Evolutionary conservation across 257 asterid species (phyloP).

Genomic region (Solanum dulcamara): DNA sequence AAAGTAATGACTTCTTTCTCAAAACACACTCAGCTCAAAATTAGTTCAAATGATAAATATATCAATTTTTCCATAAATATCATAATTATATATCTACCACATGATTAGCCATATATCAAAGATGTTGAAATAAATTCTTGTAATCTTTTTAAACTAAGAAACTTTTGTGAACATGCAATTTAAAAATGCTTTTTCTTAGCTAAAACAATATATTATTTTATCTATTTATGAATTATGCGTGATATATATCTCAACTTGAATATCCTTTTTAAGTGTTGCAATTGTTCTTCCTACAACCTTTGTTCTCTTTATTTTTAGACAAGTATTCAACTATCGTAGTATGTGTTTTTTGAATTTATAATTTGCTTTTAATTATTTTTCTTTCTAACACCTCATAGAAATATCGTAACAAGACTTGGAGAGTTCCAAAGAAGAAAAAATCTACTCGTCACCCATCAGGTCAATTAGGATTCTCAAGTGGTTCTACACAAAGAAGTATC

Average conservation of each 20-base stretch:
- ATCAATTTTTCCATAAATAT: neutral
- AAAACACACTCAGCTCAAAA: neutral
- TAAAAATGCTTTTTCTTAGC: neutral
- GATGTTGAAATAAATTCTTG: neutral
- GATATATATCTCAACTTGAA: neutral
- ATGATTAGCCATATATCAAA: neutral
- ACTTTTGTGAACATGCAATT: neutral
- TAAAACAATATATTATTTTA: neutral
- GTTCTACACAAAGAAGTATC: neutral
- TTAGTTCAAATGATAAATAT: neutral
- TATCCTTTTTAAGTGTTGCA: neutral
- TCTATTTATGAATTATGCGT: too few species aligned
- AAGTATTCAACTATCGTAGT: neutral
- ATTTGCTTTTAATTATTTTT: too few species aligned
- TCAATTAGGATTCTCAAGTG: neutral
- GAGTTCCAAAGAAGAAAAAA: neutral
- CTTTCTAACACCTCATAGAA: conserved; percentile 1
- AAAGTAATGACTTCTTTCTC: neutral
- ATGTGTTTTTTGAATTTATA: neutral
- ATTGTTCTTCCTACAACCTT: neutral
- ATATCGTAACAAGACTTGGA: conserved; percentile 19
- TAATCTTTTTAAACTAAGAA: neutral
- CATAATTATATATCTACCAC: neutral
- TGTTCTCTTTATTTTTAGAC: too few species aligned
- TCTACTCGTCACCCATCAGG: neutral